These are phyloP conservation scores for Aspergillus glaucus DNA, from an alignment of 2,329 filamentous ascomycete species.

Conservation along the genomic window DNA sequence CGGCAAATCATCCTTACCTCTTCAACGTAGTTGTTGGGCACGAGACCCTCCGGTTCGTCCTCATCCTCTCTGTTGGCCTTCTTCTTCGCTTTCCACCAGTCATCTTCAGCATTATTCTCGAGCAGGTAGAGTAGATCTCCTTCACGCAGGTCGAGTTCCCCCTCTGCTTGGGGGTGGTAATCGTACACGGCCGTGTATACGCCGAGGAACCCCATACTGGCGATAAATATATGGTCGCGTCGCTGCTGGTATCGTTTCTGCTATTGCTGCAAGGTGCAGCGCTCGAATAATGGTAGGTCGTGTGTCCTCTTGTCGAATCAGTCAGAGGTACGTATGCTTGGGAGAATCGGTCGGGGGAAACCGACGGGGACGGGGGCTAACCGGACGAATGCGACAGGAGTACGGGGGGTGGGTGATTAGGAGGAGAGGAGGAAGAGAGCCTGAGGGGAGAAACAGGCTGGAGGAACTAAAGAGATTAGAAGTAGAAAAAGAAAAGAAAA, in stretches of 20 bases:
- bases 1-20: conserved; percentile 55
- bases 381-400: neutral
- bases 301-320: neutral
- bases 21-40: conserved; percentile 93
- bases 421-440: conserved; percentile 1
- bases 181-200: conserved; percentile 89
- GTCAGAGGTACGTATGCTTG: neutral
- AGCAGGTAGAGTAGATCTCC: conserved; percentile 84
- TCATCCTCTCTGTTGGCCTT: conserved; percentile 76
- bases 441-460: conserved; percentile 1
- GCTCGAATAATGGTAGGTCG: neutral
- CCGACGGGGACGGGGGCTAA: conserved; percentile 2
- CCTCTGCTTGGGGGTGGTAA: conserved; percentile 78
- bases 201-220: conserved; percentile 78
- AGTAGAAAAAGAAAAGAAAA: conserved; percentile 3
- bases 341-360: neutral
- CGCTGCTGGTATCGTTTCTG: neutral
- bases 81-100: conserved; percentile 98
- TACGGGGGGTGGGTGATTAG: conserved; percentile 5
- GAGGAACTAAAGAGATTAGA: neutral
- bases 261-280: conserved; percentile 5
- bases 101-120: conserved; percentile 70
- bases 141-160: conserved; percentile 77
- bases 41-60: conserved; percentile 81
- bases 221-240: neutral